phyloP scores from a whole-genome alignment of 345 rosid genomes.

The Turnera subulata region DNA sequence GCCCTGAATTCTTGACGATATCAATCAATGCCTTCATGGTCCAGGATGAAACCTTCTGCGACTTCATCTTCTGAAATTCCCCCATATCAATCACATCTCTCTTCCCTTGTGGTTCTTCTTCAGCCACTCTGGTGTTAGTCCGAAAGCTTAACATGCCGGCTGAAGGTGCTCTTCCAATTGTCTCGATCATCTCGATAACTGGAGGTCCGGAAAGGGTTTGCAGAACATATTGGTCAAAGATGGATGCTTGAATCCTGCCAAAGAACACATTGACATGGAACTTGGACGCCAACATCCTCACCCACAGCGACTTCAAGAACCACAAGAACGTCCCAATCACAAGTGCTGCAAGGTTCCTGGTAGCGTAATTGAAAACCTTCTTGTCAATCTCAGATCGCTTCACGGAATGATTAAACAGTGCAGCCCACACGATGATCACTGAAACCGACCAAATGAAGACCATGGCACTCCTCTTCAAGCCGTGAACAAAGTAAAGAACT shows the following conservation, averaged over 20 bases:
- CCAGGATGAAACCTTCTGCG: neutral
- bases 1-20: neutral
- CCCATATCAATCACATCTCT: neutral
- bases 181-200: neutral
- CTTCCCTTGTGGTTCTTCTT: neutral
- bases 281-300: neutral
- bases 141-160: too few species aligned
- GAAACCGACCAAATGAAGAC: neutral
- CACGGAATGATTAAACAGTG: too few species aligned
- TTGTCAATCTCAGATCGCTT: too few species aligned
- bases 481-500: neutral
- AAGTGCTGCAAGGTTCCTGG: too few species aligned
- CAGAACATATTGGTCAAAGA: neutral
- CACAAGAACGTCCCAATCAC: neutral
- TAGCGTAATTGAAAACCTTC: too few species aligned
- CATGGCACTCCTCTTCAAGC: neutral
- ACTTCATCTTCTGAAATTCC: too few species aligned
- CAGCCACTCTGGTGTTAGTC: too few species aligned
- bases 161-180: too few species aligned
- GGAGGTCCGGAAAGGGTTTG: neutral
- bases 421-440: too few species aligned
- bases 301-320: neutral
- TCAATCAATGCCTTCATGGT: neutral
- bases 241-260: neutral
- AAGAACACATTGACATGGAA: neutral